A percentile compares a stretch with the other conserved stretches of the same genome.
Evolutionary conservation across 768 basidiomycete species (phyloP).

Genomic region (Lactarius sanguifluus): DNA sequence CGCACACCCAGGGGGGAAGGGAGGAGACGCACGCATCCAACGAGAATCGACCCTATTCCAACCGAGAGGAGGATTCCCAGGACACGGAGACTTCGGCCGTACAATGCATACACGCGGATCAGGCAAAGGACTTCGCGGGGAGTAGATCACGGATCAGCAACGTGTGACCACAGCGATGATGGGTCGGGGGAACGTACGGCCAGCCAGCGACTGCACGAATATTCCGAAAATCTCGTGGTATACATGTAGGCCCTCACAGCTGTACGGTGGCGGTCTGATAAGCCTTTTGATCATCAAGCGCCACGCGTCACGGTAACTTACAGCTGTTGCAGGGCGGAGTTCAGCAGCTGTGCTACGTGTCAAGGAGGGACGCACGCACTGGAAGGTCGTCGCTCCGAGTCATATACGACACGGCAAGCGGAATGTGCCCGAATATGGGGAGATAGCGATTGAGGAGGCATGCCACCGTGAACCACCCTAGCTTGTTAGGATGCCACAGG

Average conservation of each 20-base stretch:
- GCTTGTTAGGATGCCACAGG: constrained; percentile 45
- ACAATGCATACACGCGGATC: constrained; percentile 18
- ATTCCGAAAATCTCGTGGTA: constrained; percentile 12
- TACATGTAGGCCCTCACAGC: constrained; percentile 10
- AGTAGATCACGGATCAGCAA: background rate
- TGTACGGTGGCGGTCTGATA: background rate
- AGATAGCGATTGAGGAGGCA: constrained; percentile 54
- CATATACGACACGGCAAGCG: constrained; percentile 29
- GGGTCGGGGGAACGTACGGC: constrained; percentile 12
- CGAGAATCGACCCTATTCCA: background rate
- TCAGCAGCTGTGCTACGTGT: background rate
- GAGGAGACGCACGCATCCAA: background rate
- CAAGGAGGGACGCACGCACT: constrained; percentile 9
- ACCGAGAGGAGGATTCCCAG: background rate
- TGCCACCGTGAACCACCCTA: constrained; percentile 41
- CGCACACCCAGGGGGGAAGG: background rate
- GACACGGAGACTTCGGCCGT: constrained; percentile 9
- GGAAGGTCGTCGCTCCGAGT: no score
- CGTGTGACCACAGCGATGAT: background rate
- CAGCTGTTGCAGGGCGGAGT: background rate
- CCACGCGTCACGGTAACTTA: background rate
- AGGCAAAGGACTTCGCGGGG: constrained; percentile 1
- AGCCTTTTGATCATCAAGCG: background rate
- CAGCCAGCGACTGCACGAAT: constrained; percentile 1
- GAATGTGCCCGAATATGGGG: constrained; percentile 40